Evolutionary conservation across 257 asterid genomes (phyloP).

Genomic region (Knoxia roxburghii): DNA sequence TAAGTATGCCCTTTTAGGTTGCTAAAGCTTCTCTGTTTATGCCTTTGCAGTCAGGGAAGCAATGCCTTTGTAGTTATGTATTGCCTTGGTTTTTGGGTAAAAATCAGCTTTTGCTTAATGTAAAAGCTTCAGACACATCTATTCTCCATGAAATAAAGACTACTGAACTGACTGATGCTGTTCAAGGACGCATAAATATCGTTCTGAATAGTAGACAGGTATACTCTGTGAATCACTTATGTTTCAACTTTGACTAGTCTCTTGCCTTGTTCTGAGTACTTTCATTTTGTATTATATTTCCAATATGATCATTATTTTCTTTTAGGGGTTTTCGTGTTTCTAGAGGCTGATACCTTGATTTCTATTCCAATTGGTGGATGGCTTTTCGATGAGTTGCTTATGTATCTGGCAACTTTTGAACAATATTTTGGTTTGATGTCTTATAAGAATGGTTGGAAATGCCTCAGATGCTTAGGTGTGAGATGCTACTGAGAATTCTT

Average conservation of each 20-base stretch:
- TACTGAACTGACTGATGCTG: conserved; percentile 75
- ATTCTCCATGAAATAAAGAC: conserved; percentile 38
- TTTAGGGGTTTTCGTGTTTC: neutral
- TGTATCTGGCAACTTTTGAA: neutral
- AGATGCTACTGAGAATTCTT: neutral
- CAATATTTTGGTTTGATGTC: neutral
- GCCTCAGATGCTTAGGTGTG: neutral
- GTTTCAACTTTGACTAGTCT: conserved; percentile 1
- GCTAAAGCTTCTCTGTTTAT: neutral
- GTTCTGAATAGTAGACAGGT: conserved; percentile 69
- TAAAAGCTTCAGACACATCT: conserved; percentile 27
- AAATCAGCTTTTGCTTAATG: conserved; percentile 29
- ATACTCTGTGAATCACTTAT: conserved; percentile 12
- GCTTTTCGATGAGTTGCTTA: neutral
- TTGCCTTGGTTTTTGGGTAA: conserved; percentile 49
- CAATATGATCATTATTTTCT: neutral
- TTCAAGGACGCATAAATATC: conserved; percentile 71
- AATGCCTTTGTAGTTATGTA: conserved; percentile 72
- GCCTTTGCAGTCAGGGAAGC: conserved; percentile 70
- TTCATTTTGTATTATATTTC: neutral
- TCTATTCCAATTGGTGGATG: neutral
- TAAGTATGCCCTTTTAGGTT: neutral
- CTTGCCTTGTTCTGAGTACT: neutral
- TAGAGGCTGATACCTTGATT: neutral
- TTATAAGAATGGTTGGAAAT: neutral